Conservation (phyloP, 345 rosid genomes). For the Erodium maritimum region DNA sequence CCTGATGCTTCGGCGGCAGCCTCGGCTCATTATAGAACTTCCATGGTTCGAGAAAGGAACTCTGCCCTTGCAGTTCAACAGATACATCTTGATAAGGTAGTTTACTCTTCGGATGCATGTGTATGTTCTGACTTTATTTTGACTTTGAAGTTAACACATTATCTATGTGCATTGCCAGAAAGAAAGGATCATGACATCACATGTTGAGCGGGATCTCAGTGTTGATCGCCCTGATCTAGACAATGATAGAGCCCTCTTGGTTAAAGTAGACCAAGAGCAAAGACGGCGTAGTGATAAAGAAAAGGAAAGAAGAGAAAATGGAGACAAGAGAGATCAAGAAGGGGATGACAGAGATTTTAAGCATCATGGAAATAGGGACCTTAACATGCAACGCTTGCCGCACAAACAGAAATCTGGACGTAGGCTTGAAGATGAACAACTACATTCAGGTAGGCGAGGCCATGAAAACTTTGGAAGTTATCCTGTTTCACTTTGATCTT, state of each 20-base stretch:
- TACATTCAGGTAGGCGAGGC: conserved; percentile 50
- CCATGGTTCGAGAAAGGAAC: conserved; percentile 48
- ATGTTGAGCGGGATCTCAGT: conserved; percentile 43
- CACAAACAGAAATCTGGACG: conserved; percentile 35
- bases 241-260: conserved; percentile 32
- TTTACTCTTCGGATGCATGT: neutral
- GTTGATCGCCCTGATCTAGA: conserved; percentile 51
- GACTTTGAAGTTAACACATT: conserved; percentile 16
- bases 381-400: conserved; percentile 40
- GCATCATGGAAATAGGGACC: conserved; percentile 46
- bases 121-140: conserved; percentile 6
- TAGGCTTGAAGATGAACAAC: conserved; percentile 19
- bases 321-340: conserved; percentile 48
- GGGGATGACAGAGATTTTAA: conserved; percentile 47
- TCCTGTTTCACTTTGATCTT: conserved; percentile 7
- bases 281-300: conserved; percentile 56
- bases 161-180: conserved; percentile 36
- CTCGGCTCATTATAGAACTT: conserved; percentile 34
- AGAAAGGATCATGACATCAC: conserved; percentile 43
- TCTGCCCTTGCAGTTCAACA: conserved; percentile 44
- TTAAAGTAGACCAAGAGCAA: conserved; percentile 55
- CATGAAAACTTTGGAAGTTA: conserved; percentile 41
- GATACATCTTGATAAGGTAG: conserved; percentile 63
- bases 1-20: conserved; percentile 73
- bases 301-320: conserved; percentile 60